phyloP scores from a whole-genome alignment of 805 yeast genomes.

The Suhomyces xylopsoci region DNA sequence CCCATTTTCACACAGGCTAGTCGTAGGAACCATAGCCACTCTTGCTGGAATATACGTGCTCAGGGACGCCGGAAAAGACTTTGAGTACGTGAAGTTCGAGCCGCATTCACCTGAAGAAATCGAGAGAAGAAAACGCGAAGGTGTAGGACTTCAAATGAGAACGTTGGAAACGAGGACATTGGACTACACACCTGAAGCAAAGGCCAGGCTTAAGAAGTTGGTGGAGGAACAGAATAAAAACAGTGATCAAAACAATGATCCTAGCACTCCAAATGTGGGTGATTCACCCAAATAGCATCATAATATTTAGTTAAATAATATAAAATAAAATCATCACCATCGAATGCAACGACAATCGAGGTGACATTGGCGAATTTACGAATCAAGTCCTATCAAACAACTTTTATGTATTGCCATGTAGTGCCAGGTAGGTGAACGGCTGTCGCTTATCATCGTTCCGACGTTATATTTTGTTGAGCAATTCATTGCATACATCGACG shows the following conservation, averaged over 20 bases:
- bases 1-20: conserved; percentile 29
- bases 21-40: conserved; percentile 37
- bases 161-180: conserved; percentile 35
- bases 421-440: not conserved
- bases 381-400: not conserved
- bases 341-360: not conserved
- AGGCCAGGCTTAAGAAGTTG: conserved; percentile 26
- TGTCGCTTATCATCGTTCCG: not conserved
- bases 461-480: not conserved
- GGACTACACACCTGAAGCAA: conserved; percentile 44
- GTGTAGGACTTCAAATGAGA: conserved; percentile 25
- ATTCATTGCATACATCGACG: not conserved
- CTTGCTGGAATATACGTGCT: conserved; percentile 33
- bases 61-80: conserved; percentile 36
- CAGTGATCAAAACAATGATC: not conserved
- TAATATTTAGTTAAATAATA: not conserved
- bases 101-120: conserved; percentile 40
- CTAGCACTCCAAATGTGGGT: not conserved
- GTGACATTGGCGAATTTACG: not conserved
- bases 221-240: conserved; percentile 17
- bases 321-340: not conserved
- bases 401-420: not conserved
- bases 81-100: conserved; percentile 35
- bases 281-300: not conserved
- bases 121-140: conserved; percentile 33